Base-by-base conservation (phyloP, 2,329 filamentous ascomycete genomes). In the Byssoonygena ceratinophila region DNA sequence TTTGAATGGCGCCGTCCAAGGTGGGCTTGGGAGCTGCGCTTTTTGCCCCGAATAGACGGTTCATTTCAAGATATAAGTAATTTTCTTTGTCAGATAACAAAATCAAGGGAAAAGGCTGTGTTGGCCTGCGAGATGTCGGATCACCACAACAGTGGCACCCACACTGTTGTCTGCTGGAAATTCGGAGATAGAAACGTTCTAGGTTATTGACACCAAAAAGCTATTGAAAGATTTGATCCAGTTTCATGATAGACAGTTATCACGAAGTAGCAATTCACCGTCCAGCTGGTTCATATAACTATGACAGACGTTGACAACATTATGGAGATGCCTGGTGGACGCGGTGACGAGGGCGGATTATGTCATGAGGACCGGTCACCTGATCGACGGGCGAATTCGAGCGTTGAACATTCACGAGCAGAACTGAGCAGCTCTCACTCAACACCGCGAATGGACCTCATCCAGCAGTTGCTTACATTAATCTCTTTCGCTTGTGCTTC, bases 31-130 rank as follows among this genome's bases (percentile, higher is more conserved):
- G 90, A 57, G 83, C 83, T 59, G 85, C 83, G 71, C 80, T 84
- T 73, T 90, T 92, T 61, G 84, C 80, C 67, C 92, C 92, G 69
- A 98, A 98, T 61, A 98, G 79, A 63, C 92, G 87, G 70, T 98
- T 97, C 92, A 98, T 97, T 58, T 52, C 76, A 2, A 27, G 40
- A 6, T 3, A 22, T 40, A 14, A 25, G 23, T 43, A n/a, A n/a
- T n/a, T 41, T 20, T 8, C 12, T 20, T 31, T 70, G 4, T 4
- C 56, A 48, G 18, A 9, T 31, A 4, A 4, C 2, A 6, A 31
- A n/a, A 3, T 32, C 4, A 25, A 23, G 18, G 3, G 22, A 32
- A 1, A 20, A 9, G 43, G 8, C 7, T n/a, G 43, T 18, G 18
- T n/a, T n/a, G 11, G 9, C 41, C n/a, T n/a, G n/a, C n/a, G n/a